Evolutionary conservation across 352 stramenopile species (phyloP), one percentile per base, ranked within the genome.

Genomic region (Pythium diclinum): DNA sequence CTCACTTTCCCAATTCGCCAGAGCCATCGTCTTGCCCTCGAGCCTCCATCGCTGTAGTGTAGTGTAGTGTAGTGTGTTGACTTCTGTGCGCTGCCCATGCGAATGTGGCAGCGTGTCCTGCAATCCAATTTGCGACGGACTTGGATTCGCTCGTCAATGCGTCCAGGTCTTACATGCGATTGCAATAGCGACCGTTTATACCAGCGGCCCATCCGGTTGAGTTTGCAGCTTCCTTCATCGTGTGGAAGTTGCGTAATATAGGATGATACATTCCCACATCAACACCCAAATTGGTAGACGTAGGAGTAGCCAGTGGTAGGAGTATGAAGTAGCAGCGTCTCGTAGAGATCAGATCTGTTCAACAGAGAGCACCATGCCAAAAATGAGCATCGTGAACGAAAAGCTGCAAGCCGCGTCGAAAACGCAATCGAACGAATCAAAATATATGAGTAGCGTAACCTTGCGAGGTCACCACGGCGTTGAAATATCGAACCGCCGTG

Each of bases 111-210:
- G 36, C 14, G 36, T 11, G 25, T 51, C 5, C 19, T 72, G 83
- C 83, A 92, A 79, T 88, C 76, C 79, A 89, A 87, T 85, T 92
- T 92, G 83, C 83, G 83, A 92, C 83, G 87, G 83, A 90, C 78
- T 81, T 67, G 83, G 72, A 65, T 60, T 74, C 66, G 63, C 63
- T 53, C 67, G 52, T 75, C 66, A 70, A 71, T 92, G 79, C 83
- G 71, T 70, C 70, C 81, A 82, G 77, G 79, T 90, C 83, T 92
- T 92, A 92, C 83, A 90, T 87, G 76, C 58, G 78, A 88, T 81
- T 90, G 83, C 83, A 78, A 92, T 74, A 92, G 83, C 53, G 73
- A 92, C 62, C 76, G 83, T 92, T 92, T 88, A 88, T 81, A 89
- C 78, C 71, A 92, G 83, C 83, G 78, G 71, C 59, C 76, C 77